Evolutionary conservation across 1,284 basidiomycete species (phyloP), one percentile per base, ranked within the genome.

Genomic region (Boletellus dicymbophilus): DNA sequence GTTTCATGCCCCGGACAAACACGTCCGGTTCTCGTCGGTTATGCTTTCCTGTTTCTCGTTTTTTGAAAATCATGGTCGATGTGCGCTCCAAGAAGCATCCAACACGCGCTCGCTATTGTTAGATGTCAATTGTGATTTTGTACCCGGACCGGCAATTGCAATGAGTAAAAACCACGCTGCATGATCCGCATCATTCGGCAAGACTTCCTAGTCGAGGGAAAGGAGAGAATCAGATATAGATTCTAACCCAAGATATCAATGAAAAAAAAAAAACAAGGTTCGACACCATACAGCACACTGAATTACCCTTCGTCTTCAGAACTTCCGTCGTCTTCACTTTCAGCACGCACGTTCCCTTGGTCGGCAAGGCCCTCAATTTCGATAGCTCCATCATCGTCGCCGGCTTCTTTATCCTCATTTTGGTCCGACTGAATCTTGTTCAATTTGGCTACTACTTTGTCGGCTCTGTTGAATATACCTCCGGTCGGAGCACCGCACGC

Each of bases 401-500:
- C 72, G 12, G 68, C 69, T 38, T 72, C 74, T 41, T 69, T 75
- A 40, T 69, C 77, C 26, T 76, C 75, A 37, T 68, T 73, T 25
- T 73, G 75, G 48, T 77, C 75, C 54, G 75, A 74, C 55, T 75
- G 73, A 63, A 77, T 82, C 71, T 86, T 85, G 61, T 83, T 80
- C 62, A 90, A 71, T 73, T 88, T 91, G 54, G 86, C 83, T 44
- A 95, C 79, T 42, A 93, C 76, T 68, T 90, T 92, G 55, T 88
- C 89, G 22, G 90, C 91, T 39, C 90, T 81, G 67, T 96, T 96
- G 76, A 96, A 99, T 59, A 99, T 93, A 3, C 96, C 96, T 15
- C 86, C 90, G 0, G 96, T 99, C 4, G 94, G 84, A 13, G 92
- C 83, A 44, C 93, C 90, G 67, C 96, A 99, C 4, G 95, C 97